phyloP scores from a whole-genome alignment of 1,139 yeast genomes.

The Candida pseudoviswanathii region DNA sequence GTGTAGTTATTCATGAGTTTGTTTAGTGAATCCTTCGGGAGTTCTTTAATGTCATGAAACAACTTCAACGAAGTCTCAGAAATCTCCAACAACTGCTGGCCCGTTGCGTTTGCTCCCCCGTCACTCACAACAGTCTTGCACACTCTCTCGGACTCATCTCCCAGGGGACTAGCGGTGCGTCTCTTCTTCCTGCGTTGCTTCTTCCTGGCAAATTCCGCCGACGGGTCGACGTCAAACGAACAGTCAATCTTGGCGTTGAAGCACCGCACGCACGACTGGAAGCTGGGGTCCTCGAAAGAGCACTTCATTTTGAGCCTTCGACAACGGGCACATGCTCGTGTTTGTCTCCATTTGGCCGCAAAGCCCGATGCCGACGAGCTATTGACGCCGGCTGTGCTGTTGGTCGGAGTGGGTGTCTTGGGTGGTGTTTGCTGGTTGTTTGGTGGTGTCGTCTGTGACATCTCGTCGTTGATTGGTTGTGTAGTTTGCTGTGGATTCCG shows the following conservation, averaged over 20 bases:
- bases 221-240: constrained; percentile 51
- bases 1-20: constrained; percentile 8
- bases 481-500: too few relatives aligned
- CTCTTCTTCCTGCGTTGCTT: constrained; percentile 16
- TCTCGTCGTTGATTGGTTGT: too few relatives aligned
- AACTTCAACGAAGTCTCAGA: constrained; percentile 8
- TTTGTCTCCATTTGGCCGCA: constrained; percentile 42
- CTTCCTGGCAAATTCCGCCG: constrained; percentile 33
- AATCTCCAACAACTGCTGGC: constrained; percentile 1
- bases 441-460: too few relatives aligned
- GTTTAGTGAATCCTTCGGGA: neutral
- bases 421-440: too few relatives aligned
- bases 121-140: constrained; percentile 1
- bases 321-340: constrained; percentile 60
- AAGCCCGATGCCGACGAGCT: constrained; percentile 14
- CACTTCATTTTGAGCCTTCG: constrained; percentile 58
- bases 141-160: constrained; percentile 5
- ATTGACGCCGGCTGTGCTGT: too few relatives aligned
- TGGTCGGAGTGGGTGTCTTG: too few relatives aligned
- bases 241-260: constrained; percentile 46
- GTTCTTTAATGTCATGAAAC: neutral
- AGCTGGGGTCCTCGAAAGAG: constrained; percentile 49
- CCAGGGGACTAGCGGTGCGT: neutral
- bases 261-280: constrained; percentile 49
- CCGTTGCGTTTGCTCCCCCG: neutral